Base-by-base conservation (phyloP, 2,329 filamentous ascomycete species). In the Beauveria varroae region DNA sequence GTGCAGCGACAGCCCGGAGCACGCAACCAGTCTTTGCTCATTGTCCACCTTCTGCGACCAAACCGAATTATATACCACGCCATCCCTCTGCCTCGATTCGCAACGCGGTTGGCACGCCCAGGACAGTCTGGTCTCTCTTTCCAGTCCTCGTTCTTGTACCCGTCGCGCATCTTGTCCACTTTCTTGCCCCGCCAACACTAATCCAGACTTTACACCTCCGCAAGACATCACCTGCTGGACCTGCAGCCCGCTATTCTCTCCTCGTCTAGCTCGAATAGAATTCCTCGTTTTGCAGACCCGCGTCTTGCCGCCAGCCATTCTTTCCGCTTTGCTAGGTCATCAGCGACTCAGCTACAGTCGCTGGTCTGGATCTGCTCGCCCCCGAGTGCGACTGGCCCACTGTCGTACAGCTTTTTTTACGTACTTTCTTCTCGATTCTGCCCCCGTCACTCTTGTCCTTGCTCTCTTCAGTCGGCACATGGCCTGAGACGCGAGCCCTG, bases 331-430 rank as follows among this genome's bases (percentile, higher is more conserved):
- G 30, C 26, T 30, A 46, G 50, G n/a, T 34, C 57, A 46, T 34
- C 57, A 46, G 57, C 58, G 30, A 34, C 30, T 34, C 30, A 34
- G 30, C 30, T 34, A 55, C 58, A 43, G 37, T 55, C 50, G 24
- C 50, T 53, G 49, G 37, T 43, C 49, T 54, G 10, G 26, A 34
- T 30, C 40, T 54, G 49, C 57, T 37, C 40, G n/a, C 37, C 30
- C 26, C 34, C 41, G 18, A 16, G 41, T 60, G 58, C 40, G 49
- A 50, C 52, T 51, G 59, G 59, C 59, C 59, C 59, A 61, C 59
- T 56, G 52, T 50, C 52, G 30, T 56, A 55, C 59, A 61, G 43
- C 59, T 53, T 61, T 61, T 57, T 61, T 61, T 61, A 61, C 59
- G 59, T 56, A 61, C 59, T 56, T 10, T 53, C 24, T 59, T 52